A percentile compares a stretch with the other conserved stretches of the same genome.
phyloP scores from a whole-genome alignment of 768 basidiomycete genomes.

The Tulasnella sp. region DNA sequence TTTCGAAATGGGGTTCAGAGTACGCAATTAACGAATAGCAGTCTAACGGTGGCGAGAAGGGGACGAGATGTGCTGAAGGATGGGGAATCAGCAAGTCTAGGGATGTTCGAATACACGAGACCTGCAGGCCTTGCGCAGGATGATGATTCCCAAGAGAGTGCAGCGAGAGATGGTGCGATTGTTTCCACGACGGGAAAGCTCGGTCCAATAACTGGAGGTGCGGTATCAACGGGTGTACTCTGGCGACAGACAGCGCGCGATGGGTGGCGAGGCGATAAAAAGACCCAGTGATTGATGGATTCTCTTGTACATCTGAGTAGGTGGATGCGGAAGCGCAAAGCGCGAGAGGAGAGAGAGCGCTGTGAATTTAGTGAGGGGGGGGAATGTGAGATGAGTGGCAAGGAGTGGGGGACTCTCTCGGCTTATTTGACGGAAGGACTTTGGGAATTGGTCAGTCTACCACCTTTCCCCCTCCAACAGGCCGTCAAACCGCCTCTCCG shows the following conservation, averaged over 20 bases:
- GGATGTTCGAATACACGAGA: background rate
- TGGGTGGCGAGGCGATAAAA: background rate
- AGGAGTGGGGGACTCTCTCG: background rate
- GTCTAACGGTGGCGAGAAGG: background rate
- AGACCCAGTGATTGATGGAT: background rate
- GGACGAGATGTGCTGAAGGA: background rate
- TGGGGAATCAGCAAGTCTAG: background rate
- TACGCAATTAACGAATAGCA: background rate
- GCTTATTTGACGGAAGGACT: constrained; percentile 2
- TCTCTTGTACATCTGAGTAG: background rate
- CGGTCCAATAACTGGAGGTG: background rate
- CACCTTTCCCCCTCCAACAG: constrained; percentile 1
- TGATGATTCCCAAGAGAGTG: background rate
- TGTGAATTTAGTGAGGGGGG: background rate
- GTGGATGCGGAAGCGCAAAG: too few relatives aligned
- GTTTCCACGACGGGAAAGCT: background rate
- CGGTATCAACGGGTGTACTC: background rate
- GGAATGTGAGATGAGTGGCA: background rate
- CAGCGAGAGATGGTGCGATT: background rate
- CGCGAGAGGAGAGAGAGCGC: background rate
- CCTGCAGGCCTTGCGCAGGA: background rate
- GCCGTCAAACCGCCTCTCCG: background rate
- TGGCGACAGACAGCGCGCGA: background rate
- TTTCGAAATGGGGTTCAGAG: background rate
- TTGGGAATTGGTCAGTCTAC: background rate